phyloP scores from a whole-genome alignment of 2,329 filamentous ascomycete species.

The Fusarium sp. region DNA sequence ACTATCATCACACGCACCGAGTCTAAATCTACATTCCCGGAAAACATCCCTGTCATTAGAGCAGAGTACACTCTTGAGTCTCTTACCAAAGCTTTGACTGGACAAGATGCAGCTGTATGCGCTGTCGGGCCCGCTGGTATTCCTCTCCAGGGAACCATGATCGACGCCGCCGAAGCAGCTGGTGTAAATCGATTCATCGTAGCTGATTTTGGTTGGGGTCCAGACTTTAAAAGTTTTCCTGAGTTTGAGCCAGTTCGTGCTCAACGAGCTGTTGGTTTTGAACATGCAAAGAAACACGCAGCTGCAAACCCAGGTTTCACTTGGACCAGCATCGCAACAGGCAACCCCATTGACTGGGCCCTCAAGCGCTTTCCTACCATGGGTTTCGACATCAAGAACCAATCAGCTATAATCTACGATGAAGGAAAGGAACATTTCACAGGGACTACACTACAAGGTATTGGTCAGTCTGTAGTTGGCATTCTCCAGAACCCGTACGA shows the following conservation, averaged over 20 bases:
- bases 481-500: constrained; percentile 20
- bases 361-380: constrained; percentile 30
- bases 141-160: constrained; percentile 22
- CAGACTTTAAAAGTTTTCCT: constrained; percentile 23
- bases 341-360: constrained; percentile 36
- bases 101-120: constrained; percentile 25
- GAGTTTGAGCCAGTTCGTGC: constrained; percentile 28
- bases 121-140: constrained; percentile 29
- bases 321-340: constrained; percentile 28
- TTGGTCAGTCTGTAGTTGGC: constrained; percentile 34
- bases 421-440: constrained; percentile 25
- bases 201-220: constrained; percentile 34
- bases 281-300: constrained; percentile 15
- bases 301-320: constrained; percentile 15
- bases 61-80: constrained; percentile 4
- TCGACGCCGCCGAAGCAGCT: constrained; percentile 30
- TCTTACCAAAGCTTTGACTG: constrained; percentile 2
- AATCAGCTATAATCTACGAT: constrained; percentile 20
- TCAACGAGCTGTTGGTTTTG: constrained; percentile 12
- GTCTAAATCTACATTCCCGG: constrained; percentile 28
- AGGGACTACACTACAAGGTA: constrained; percentile 22
- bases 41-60: neutral
- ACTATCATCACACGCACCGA: constrained; percentile 33
- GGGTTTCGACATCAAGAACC: constrained; percentile 23
- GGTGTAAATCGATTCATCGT: constrained; percentile 32